Evolutionary conservation across 2,329 filamentous ascomycete species (phyloP).

Genomic region (Dactylonectria macrodidyma): DNA sequence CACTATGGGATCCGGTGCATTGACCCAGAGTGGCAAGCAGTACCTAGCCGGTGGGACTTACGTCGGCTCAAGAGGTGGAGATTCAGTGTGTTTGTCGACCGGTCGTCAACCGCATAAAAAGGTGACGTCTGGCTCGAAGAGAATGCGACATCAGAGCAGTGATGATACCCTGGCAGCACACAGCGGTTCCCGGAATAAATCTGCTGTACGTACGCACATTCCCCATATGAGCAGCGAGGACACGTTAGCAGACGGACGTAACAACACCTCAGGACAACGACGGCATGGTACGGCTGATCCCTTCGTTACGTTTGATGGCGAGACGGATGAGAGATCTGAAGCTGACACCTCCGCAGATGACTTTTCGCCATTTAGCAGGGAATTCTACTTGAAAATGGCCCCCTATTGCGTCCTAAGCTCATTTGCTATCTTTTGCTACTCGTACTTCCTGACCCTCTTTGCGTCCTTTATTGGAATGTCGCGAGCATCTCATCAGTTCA

Average conservation of each 20-base stretch:
- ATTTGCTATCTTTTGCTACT: slow-evolving; percentile 65
- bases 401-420: slow-evolving; percentile 66
- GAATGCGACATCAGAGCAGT: slow-evolving; percentile 38
- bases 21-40: slow-evolving; percentile 61
- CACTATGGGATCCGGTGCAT: slow-evolving; percentile 68
- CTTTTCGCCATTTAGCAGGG: slow-evolving; percentile 66
- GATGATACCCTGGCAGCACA: slow-evolving; percentile 39
- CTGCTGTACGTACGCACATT: slow-evolving; percentile 23
- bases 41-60: slow-evolving; percentile 64
- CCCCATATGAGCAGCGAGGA: slow-evolving; percentile 47
- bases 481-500: slow-evolving; percentile 64
- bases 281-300: slow-evolving; percentile 17
- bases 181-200: not conserved
- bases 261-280: slow-evolving; percentile 18
- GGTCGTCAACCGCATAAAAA: slow-evolving; percentile 29
- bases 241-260: slow-evolving; percentile 38
- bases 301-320: slow-evolving; percentile 28
- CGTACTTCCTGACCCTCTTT: slow-evolving; percentile 60
- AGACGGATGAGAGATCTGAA: slow-evolving; percentile 29
- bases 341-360: slow-evolving; percentile 22
- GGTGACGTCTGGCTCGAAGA: slow-evolving; percentile 7
- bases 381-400: slow-evolving; percentile 67
- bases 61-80: slow-evolving; percentile 67
- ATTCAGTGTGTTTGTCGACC: slow-evolving; percentile 60
- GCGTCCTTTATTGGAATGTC: slow-evolving; percentile 67